Evolutionary conservation across 805 yeast genomes (phyloP).

Genomic region (Tetrapisispora arboricola): DNA sequence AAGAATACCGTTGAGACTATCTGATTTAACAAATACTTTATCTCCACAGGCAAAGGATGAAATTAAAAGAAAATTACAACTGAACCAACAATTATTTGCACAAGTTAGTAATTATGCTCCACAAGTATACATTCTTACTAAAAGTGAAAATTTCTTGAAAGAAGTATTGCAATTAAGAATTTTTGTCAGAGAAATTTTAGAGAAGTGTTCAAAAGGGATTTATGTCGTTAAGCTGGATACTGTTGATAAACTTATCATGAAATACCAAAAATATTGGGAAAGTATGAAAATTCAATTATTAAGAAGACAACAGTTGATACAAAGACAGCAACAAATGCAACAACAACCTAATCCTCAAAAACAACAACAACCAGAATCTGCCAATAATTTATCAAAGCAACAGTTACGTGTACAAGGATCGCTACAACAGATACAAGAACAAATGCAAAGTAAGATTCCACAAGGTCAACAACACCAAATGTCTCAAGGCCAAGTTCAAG

Average conservation of each 20-base stretch:
- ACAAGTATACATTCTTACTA: conserved; percentile 64
- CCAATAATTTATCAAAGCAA: conserved; percentile 11
- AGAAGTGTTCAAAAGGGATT: conserved; percentile 51
- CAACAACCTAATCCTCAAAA: conserved; percentile 21
- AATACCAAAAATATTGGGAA: conserved; percentile 64
- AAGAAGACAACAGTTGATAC: conserved; percentile 31
- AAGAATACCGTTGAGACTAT: conserved; percentile 51
- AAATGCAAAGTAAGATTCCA: conserved; percentile 11
- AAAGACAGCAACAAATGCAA: conserved; percentile 26
- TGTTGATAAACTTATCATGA: conserved; percentile 57
- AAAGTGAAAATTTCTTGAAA: conserved; percentile 64
- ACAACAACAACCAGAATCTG: conserved; percentile 15
- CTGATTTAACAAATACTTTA: conserved; percentile 53
- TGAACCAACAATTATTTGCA: conserved; percentile 43
- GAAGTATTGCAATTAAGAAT: conserved; percentile 68
- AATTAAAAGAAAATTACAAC: conserved; percentile 43
- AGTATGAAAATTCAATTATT: conserved; percentile 57
- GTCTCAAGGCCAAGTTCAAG: conserved; percentile 5
- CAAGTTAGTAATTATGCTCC: conserved; percentile 71
- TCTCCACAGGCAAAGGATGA: conserved; percentile 53
- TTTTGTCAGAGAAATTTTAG: conserved; percentile 68
- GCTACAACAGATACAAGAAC: conserved; percentile 22
- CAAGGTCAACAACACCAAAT: conserved; percentile 12
- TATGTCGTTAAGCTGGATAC: conserved; percentile 67
- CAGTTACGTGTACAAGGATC: conserved; percentile 21